Conservation (phyloP, 202 grass and related monocot genomes). For the Zizania palustris region DNA sequence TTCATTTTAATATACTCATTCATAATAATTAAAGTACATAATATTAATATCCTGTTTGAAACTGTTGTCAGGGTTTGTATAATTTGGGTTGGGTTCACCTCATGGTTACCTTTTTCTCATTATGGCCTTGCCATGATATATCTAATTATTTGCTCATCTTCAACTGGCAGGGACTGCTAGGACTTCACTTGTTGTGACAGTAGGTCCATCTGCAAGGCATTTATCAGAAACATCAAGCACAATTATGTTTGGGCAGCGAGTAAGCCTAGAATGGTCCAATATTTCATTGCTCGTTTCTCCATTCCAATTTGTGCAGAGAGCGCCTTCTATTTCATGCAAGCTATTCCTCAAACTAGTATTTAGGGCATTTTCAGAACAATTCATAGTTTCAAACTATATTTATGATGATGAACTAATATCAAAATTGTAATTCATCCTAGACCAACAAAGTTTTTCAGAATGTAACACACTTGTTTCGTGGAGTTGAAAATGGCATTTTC, state of each 20-base stretch:
- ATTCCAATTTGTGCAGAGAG: slow-evolving; percentile 30
- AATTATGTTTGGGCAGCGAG: slow-evolving; percentile 91
- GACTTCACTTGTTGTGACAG: slow-evolving; percentile 92
- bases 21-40: not conserved
- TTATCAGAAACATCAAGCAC: slow-evolving; percentile 99
- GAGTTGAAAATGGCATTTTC: slow-evolving; percentile 26
- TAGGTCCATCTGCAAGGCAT: slow-evolving; percentile 84
- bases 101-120: slow-evolving; percentile 9
- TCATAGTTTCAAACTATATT: not conserved
- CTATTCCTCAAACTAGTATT: slow-evolving; percentile 22
- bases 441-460: not conserved
- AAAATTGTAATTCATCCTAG: slow-evolving; percentile 17
- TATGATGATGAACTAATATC: slow-evolving; percentile 28
- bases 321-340: not conserved
- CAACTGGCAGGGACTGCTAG: slow-evolving; percentile 78
- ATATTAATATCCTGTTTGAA: not conserved
- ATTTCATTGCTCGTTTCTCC: slow-evolving; percentile 7
- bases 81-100: not conserved
- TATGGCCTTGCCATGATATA: not conserved
- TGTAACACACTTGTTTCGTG: slow-evolving; percentile 3
- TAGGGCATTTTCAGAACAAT: not conserved
- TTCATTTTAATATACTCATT: not conserved
- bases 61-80: not conserved
- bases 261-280: slow-evolving; percentile 47
- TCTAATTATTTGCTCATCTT: slow-evolving; percentile 27